Conservation (phyloP, 2,329 filamentous ascomycete genomes). For the Diaporthe amygdali region DNA sequence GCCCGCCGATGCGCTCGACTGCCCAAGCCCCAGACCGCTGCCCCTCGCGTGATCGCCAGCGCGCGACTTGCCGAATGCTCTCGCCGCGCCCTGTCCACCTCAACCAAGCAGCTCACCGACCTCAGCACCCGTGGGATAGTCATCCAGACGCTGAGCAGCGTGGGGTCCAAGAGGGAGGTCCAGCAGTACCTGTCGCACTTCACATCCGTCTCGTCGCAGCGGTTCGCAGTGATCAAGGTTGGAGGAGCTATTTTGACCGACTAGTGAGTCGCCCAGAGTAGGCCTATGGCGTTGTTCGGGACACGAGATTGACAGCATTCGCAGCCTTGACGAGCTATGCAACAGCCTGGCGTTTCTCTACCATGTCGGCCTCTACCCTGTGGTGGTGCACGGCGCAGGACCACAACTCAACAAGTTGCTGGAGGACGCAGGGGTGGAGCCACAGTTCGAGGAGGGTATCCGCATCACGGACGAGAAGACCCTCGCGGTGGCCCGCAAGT, state of each 20-base stretch:
- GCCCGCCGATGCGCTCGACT: constrained; percentile 46
- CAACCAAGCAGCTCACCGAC: constrained; percentile 44
- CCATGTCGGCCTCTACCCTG: constrained; percentile 91
- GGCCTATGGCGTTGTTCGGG: neutral
- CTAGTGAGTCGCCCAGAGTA: constrained; percentile 47
- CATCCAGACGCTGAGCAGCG: constrained; percentile 90
- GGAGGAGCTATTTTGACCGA: constrained; percentile 95
- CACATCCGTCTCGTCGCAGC: constrained; percentile 93
- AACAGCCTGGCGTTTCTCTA: constrained; percentile 89
- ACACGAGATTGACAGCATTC: neutral
- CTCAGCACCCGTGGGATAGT: constrained; percentile 79
- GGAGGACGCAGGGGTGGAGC: constrained; percentile 89
- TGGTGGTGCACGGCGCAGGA: constrained; percentile 94
- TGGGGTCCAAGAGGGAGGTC: constrained; percentile 93
- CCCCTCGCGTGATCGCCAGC: constrained; percentile 17
- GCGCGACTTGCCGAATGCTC: constrained; percentile 27
- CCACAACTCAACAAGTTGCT: constrained; percentile 94
- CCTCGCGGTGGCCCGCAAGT: constrained; percentile 83
- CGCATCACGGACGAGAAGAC: constrained; percentile 96
- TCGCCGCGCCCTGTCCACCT: constrained; percentile 39
- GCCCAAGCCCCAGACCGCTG: constrained; percentile 17
- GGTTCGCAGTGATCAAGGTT: constrained; percentile 98
- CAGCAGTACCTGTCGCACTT: constrained; percentile 98
- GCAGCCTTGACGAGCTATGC: constrained; percentile 79
- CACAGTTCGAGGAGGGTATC: constrained; percentile 95